A percentile compares a stretch with the other conserved stretches of the same genome.
phyloP scores from a whole-genome alignment of 176 grass and related monocot species.

The Aegilops speltoides region DNA sequence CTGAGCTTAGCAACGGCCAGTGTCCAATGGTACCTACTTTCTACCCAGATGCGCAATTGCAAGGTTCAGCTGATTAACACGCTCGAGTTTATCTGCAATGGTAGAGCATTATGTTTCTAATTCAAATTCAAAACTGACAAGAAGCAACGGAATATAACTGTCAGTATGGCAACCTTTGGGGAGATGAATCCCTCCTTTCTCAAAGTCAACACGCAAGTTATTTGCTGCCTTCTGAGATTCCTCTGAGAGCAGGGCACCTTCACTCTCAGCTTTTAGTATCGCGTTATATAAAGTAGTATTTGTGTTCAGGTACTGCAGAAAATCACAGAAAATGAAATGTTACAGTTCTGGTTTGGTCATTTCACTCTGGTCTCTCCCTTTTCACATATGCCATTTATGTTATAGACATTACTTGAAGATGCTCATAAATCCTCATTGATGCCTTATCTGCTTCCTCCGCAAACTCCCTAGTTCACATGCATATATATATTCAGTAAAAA shows the following conservation, averaged over 20 bases:
- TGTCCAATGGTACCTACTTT: slow-evolving; percentile 76
- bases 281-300: slow-evolving; percentile 81
- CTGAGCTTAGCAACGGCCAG: neutral
- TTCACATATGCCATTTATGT: neutral
- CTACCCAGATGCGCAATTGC: slow-evolving; percentile 71
- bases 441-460: slow-evolving; percentile 90
- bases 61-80: slow-evolving; percentile 82
- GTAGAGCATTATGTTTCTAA: slow-evolving; percentile 16
- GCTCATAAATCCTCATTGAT: slow-evolving; percentile 77
- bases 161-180: slow-evolving; percentile 48
- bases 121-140: slow-evolving; percentile 15
- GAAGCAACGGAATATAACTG: slow-evolving; percentile 13
- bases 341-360: neutral
- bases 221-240: slow-evolving; percentile 76
- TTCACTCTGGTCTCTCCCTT: neutral
- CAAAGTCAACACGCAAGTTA: slow-evolving; percentile 76
- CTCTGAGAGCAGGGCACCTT: slow-evolving; percentile 54
- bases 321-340: slow-evolving; percentile 25
- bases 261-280: slow-evolving; percentile 69
- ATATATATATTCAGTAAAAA: neutral
- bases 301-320: slow-evolving; percentile 81
- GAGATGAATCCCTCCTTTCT: slow-evolving; percentile 96
- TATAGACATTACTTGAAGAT: slow-evolving; percentile 74
- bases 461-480: slow-evolving; percentile 59
- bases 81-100: slow-evolving; percentile 76